Evolutionary conservation across 331 rosid genomes (phyloP).

Genomic region (Ulmus americana): DNA sequence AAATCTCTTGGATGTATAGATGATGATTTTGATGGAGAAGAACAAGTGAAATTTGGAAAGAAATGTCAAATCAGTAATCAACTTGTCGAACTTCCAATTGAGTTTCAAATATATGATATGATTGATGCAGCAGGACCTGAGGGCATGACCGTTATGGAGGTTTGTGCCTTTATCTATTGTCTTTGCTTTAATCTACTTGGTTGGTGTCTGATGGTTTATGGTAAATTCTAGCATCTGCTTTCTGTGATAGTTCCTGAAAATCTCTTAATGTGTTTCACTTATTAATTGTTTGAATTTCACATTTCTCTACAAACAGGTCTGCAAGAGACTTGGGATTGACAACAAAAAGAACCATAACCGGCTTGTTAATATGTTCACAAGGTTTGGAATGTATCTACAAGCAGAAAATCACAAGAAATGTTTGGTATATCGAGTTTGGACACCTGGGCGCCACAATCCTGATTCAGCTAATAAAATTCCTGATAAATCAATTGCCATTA

Average conservation of each 20-base stretch:
- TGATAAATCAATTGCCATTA: conserved; percentile 24
- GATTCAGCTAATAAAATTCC: conserved; percentile 33
- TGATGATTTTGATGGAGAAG: conserved; percentile 33
- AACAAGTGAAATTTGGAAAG: conserved; percentile 44
- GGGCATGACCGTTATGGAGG: conserved; percentile 66
- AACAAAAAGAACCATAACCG: conserved; percentile 59
- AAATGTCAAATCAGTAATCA: conserved; percentile 51
- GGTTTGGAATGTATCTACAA: conserved; percentile 70
- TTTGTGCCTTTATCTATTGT: conserved; percentile 14
- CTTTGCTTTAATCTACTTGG: neutral
- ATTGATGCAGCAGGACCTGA: conserved; percentile 71
- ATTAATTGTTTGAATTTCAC: conserved; percentile 18
- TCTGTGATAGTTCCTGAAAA: neutral
- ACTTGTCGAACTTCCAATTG: conserved; percentile 77
- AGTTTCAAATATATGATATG: conserved; percentile 71
- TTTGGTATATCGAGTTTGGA: conserved; percentile 61
- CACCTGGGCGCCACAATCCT: conserved; percentile 54
- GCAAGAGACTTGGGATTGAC: conserved; percentile 71
- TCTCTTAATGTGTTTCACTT: conserved; percentile 10
- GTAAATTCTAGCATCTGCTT: neutral
- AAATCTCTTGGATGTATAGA: conserved; percentile 36
- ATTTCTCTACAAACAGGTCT: conserved; percentile 44
- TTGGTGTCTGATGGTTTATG: neutral
- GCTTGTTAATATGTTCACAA: conserved; percentile 49
- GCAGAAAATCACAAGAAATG: conserved; percentile 59